Base-by-base conservation (phyloP, 2,329 filamentous ascomycete genomes). In the Botrytis aclada region DNA sequence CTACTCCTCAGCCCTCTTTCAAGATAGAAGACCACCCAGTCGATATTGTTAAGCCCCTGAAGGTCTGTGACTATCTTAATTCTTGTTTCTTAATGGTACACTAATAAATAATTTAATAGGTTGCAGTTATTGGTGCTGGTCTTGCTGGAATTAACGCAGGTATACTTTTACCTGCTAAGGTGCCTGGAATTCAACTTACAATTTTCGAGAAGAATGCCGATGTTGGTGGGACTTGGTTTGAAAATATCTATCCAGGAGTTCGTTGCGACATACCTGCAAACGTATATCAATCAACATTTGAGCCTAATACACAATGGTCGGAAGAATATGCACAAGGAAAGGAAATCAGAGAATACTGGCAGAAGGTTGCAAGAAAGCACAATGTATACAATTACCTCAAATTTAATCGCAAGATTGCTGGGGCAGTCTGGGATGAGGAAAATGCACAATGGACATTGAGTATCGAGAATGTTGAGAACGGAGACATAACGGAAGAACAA, bases 301-400 rank as follows among this genome's bases (percentile, higher is more conserved):
- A 85, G 10, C 89, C 90, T 0, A 93, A 93, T 72, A 87, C 86
- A 0, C 84, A 92, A 75, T 94, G 92, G 92, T 86, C 85, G 0
- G 89, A 92, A 76, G 85, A 89, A 74, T 93, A 92, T 77, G 87
- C 91, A 0, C 87, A 88, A 54, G 91, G 91, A 0, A 79, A 82
- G 6, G 92, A 94, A 80, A 93, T 94, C 73, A 82, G 85, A 10
- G 85, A 88, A 25, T 94, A 94, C 78, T 90, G 90, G 89, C 85
- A 91, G 76, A 80, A 81, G 0, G 80, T 92, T 4, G 90, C 90
- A 0, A 83, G 83, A 12, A 91, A 93, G 76, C 86, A 92, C 79
- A 84, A 89, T 71, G 87, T 93, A 2, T 90, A 92, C 78, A 83
- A 87, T 47, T 85, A 87, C 70, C 81, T 89, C 1, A 85, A 86